Base-by-base conservation (phyloP, 208 protist genomes). In the Trypanosoma mega region DNA sequence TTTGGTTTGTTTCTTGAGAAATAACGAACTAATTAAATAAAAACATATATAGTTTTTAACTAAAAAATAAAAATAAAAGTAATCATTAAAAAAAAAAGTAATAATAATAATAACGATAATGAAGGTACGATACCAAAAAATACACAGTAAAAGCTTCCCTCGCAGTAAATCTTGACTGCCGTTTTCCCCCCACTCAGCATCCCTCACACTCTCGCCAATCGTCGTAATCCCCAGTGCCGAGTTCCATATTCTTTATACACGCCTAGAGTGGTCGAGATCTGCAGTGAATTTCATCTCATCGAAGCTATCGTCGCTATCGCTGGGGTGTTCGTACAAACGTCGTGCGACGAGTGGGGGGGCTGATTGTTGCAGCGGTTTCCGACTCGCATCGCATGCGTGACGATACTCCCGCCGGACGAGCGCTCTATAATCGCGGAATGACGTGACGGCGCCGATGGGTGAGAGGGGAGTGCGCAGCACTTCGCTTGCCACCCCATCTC, bases 211-310 rank as follows among this genome's bases (percentile, higher is more conserved):
- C n/a, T n/a, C n/a, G n/a, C n/a, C n/a, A n/a, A n/a, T n/a, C n/a
- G n/a, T n/a, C n/a, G n/a, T n/a, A n/a, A n/a, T n/a, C n/a, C n/a
- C n/a, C n/a, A n/a, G n/a, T n/a, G n/a, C n/a, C n/a, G n/a, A n/a
- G n/a, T n/a, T n/a, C n/a, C n/a, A n/a, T n/a, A n/a, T n/a, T n/a
- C n/a, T n/a, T n/a, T n/a, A n/a, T n/a, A n/a, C n/a, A n/a, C n/a
- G n/a, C n/a, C n/a, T n/a, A n/a, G n/a, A n/a, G n/a, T n/a, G n/a
- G n/a, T n/a, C n/a, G n/a, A n/a, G n/a, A n/a, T n/a, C n/a, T n/a
- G n/a, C n/a, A n/a, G n/a, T n/a, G 33, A 30, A 67, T 41, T 43
- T 55, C 11, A 74, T 3, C 26, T 62, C 68, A 68, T 74, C 60
- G 33, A 51, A 48, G 57, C 56, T 59, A 26, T 45, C 24, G 43